These are phyloP conservation scores for Batrachochytrium dendrobatidis DNA, from an alignment of 371 early-diverging fungal species.

Conservation along the genomic window DNA sequence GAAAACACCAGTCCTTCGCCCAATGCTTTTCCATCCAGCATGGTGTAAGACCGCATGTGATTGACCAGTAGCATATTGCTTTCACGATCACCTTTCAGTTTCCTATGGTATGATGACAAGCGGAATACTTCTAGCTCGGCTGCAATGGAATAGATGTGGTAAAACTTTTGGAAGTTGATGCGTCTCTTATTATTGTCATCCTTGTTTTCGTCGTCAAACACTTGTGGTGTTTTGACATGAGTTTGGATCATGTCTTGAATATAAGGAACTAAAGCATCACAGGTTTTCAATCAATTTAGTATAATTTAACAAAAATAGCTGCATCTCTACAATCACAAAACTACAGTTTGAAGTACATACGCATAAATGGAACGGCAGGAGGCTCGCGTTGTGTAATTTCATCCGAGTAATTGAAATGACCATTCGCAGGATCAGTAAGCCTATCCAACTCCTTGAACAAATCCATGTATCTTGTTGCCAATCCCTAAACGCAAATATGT, in stretches of 20 bases:
- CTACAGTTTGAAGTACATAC: slow-evolving; percentile 12
- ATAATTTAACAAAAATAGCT: background rate
- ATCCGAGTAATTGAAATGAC: slow-evolving; percentile 31
- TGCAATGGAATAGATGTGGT: slow-evolving; percentile 34
- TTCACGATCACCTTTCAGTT: slow-evolving; percentile 26
- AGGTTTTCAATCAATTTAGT: background rate
- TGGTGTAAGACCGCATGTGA: slow-evolving; percentile 30
- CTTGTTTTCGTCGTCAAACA: background rate
- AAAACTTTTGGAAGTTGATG: slow-evolving; percentile 38
- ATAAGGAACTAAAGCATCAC: slow-evolving; percentile 7
- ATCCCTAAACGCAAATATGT: slow-evolving; percentile 9
- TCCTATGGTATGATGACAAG: slow-evolving; percentile 18
- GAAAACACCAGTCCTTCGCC: slow-evolving; percentile 8
- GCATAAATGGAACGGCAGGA: slow-evolving; percentile 38
- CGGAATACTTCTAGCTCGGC: slow-evolving; percentile 40
- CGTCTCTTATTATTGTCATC: background rate
- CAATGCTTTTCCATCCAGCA: slow-evolving; percentile 23
- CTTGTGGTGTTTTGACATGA: slow-evolving; percentile 6
- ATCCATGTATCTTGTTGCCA: slow-evolving; percentile 32
- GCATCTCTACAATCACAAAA: background rate
- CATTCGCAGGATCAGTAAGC: slow-evolving; percentile 30
- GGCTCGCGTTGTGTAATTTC: slow-evolving; percentile 26
- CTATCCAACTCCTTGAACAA: slow-evolving; percentile 23
- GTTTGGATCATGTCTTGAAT: slow-evolving; percentile 6
- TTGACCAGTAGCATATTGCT: slow-evolving; percentile 26